A percentile compares a stretch with the other conserved stretches of the same genome.
phyloP scores from a whole-genome alignment of 2,329 filamentous ascomycete species.

The Fusarium goolgardi region DNA sequence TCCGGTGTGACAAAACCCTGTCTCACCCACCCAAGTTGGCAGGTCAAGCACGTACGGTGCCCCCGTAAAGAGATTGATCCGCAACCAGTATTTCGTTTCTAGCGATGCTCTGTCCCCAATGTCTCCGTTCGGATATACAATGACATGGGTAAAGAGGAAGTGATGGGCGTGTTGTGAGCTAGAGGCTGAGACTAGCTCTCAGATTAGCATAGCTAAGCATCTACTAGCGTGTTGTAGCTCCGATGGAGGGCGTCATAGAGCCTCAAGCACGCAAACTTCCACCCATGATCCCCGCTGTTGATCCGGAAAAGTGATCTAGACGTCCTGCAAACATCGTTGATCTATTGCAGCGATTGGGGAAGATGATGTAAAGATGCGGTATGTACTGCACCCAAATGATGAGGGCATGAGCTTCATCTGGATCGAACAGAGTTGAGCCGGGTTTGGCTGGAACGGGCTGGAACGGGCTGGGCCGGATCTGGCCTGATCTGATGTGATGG shows the following conservation, averaged over 20 bases:
- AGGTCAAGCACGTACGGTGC: conserved; percentile 14
- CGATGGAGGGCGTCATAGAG: conserved; percentile 30
- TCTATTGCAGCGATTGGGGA: background rate
- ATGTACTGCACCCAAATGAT: background rate
- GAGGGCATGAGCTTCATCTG: conserved; percentile 6
- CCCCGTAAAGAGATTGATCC: conserved; percentile 2
- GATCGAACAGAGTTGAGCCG: background rate
- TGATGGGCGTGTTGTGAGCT: conserved; percentile 16
- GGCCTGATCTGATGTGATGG: conserved; percentile 4
- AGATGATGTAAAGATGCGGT: conserved; percentile 18
- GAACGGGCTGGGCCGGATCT: background rate
- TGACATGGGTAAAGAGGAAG: conserved; percentile 16
- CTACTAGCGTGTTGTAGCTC: conserved; percentile 21
- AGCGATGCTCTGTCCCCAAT: conserved; percentile 21
- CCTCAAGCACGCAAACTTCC: conserved; percentile 25
- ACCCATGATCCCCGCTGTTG: conserved; percentile 33
- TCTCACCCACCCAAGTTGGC: conserved; percentile 19
- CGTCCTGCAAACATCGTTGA: background rate
- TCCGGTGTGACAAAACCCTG: conserved; percentile 13
- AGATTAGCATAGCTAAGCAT: conserved; percentile 21
- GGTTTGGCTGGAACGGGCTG: background rate
- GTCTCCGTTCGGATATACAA: conserved; percentile 11
- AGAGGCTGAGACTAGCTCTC: conserved; percentile 26
- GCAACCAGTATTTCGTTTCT: conserved; percentile 18
- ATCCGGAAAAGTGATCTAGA: conserved; percentile 16